Base-by-base conservation (phyloP, 2,329 filamentous ascomycete genomes). In the Penicillium sp. region DNA sequence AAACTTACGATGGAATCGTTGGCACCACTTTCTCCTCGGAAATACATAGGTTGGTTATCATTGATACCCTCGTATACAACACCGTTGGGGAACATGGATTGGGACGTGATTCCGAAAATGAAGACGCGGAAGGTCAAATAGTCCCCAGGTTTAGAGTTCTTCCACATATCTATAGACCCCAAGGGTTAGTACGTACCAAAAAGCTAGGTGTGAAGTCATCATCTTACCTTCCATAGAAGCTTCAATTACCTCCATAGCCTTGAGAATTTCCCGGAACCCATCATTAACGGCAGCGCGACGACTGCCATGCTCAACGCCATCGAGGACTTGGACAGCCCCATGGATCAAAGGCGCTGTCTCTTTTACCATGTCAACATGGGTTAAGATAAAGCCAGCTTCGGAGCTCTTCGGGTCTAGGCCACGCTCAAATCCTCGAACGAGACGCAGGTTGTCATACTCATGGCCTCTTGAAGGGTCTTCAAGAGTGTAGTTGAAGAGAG, bases 71-170 rank as follows among this genome's bases (percentile, higher is more conserved):
- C 88, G 71, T 97, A 97, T 47, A 96, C 75, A 7, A 97, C 93
- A 8, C 93, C 93, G 61, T 92, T 79, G 8, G 92, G 92, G 74
- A 97, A 97, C 91, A 97, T 96, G 66, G 85, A 87, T 74, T 97
- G 92, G 48, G 84, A 88, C 1, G 91, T 95, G 74, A 97, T 96
- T 65, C 93, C 93, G 68, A 96, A 96, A 77, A 97, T 97, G 79
- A 97, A 97, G 11, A 93, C 96, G 42, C 92, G 88, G 83, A 96
- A 97, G 64, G 84, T 88, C 58, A 89, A 90, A 76, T 97, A 97
- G 63, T 91, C 84, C 18, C 82, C 81, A 2, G 92, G 92, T 65
- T 89, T 89, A 56, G 89, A 94, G 72, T 91, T 90, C 59, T 81
- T 82, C 93, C 92, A 97, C 93, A 97, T 97, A 46, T 79, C 83